Percentiles rank a stretch among this genome's conserved stretches.
Evolutionary conservation across 1,284 basidiomycete species (phyloP).

Genomic region (Ceratobasidium sp.): DNA sequence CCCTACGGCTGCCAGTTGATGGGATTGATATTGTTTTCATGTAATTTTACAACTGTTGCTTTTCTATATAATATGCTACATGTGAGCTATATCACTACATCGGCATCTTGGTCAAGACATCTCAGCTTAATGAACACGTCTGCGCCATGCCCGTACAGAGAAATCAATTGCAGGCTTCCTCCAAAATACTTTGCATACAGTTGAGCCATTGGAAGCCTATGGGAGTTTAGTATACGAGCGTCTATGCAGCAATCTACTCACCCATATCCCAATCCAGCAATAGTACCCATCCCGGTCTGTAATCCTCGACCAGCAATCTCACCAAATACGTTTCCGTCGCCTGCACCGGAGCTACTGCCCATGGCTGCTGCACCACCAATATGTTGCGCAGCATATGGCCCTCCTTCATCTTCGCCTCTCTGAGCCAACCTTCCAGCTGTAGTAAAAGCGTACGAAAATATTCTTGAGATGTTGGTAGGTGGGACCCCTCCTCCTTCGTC

Average conservation of each 20-base stretch:
- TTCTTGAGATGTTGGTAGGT: slow-evolving; percentile 74
- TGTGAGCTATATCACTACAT: slow-evolving; percentile 44
- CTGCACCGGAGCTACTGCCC: slow-evolving; percentile 57
- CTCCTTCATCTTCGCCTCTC: slow-evolving; percentile 59
- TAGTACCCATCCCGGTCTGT: slow-evolving; percentile 77
- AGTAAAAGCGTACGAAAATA: slow-evolving; percentile 92
- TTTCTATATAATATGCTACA: slow-evolving; percentile 36
- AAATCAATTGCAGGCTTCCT: slow-evolving; percentile 77
- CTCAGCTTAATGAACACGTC: slow-evolving; percentile 81
- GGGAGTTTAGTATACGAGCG: neutral
- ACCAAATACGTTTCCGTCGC: slow-evolving; percentile 70
- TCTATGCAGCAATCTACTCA: slow-evolving; percentile 40
- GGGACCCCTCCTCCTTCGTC: slow-evolving; percentile 89
- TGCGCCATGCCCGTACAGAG: slow-evolving; percentile 83
- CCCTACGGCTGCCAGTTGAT: neutral
- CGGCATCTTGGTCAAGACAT: slow-evolving; percentile 66
- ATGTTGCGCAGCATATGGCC: slow-evolving; percentile 77
- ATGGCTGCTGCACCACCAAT: slow-evolving; percentile 74
- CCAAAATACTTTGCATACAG: slow-evolving; percentile 82
- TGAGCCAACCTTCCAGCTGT: slow-evolving; percentile 67
- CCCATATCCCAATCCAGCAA: slow-evolving; percentile 86
- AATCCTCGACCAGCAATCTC: slow-evolving; percentile 80
- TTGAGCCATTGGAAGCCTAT: slow-evolving; percentile 78
- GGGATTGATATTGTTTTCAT: too few relatives aligned
- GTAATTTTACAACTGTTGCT: slow-evolving; percentile 27